Evolutionary conservation across 345 rosid species (phyloP).

Genomic region (Arabidopsis arenosa): DNA sequence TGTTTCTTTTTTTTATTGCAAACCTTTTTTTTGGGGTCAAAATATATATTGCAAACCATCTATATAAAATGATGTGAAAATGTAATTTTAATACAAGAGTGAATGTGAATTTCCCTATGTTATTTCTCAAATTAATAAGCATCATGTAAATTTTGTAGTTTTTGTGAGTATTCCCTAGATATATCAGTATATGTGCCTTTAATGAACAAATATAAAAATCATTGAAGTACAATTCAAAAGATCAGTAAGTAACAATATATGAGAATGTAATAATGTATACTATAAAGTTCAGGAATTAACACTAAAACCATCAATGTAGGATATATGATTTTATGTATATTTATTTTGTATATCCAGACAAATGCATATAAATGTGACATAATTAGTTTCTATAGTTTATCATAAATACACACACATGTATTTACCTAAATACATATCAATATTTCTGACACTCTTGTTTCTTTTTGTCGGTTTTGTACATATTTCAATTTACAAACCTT

Average conservation of each 20-base stretch:
- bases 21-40: too few species aligned
- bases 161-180: neutral
- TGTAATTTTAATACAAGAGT: neutral
- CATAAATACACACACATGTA: constrained; percentile 32
- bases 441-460: constrained; percentile 46
- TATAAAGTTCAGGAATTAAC: neutral
- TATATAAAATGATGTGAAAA: neutral
- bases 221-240: neutral
- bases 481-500: constrained; percentile 14
- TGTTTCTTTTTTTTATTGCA: neutral
- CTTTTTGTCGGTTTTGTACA: constrained; percentile 36
- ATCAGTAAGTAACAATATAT: neutral
- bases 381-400: constrained; percentile 17
- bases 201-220: neutral
- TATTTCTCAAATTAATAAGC: neutral
- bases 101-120: neutral
- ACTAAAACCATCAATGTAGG: neutral
- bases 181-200: neutral
- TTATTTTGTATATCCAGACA: neutral
- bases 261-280: neutral
- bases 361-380: constrained; percentile 3
- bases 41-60: neutral
- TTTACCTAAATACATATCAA: constrained; percentile 22
- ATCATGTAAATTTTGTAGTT: neutral
- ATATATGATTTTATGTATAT: neutral